Percentiles rank a stretch among this genome's conserved stretches.
These are phyloP conservation scores for Trichoderma afroharzianum DNA, from an alignment of 2,329 filamentous ascomycete genomes.

Conservation along the genomic window DNA sequence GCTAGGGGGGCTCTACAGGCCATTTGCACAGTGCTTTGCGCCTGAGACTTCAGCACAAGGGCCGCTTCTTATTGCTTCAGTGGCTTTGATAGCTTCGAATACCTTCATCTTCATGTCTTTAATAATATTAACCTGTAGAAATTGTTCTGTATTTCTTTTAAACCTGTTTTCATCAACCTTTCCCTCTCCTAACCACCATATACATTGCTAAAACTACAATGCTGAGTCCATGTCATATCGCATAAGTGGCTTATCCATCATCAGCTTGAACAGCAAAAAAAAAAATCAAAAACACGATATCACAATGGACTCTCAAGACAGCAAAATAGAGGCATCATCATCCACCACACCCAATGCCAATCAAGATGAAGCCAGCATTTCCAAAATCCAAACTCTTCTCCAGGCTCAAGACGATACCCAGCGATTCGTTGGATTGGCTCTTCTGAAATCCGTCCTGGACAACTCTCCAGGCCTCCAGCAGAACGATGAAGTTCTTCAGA, in stretches of 20 bases:
- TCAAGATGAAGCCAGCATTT: slow-evolving; percentile 26
- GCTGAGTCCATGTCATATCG: not conserved
- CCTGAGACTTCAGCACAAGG: not conserved
- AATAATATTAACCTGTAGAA: not conserved
- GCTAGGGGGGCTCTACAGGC: not conserved
- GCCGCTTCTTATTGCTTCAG: not conserved
- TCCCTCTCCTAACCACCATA: not conserved
- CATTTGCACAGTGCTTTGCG: not conserved
- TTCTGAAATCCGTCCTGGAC: slow-evolving; percentile 64
- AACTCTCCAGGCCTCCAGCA: slow-evolving; percentile 51
- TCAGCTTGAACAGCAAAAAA: not conserved
- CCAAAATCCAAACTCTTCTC: slow-evolving; percentile 54
- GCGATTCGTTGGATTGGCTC: slow-evolving; percentile 63
- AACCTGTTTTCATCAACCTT: not conserved
- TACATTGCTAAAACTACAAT: not conserved
- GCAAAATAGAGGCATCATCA: not conserved
- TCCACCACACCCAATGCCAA: slow-evolving; percentile 8
- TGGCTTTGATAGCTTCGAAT: not conserved
- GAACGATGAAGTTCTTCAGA: slow-evolving; percentile 43
- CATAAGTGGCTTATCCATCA: not conserved
- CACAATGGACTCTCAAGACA: slow-evolving; percentile 7
- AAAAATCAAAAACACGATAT: not conserved
- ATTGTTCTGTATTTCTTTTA: not conserved
- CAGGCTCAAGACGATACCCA: slow-evolving; percentile 62
- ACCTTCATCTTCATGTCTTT: not conserved